These are phyloP conservation scores for Amauroascus niger DNA, from an alignment of 2,329 filamentous ascomycete genomes.

Conservation along the genomic window DNA sequence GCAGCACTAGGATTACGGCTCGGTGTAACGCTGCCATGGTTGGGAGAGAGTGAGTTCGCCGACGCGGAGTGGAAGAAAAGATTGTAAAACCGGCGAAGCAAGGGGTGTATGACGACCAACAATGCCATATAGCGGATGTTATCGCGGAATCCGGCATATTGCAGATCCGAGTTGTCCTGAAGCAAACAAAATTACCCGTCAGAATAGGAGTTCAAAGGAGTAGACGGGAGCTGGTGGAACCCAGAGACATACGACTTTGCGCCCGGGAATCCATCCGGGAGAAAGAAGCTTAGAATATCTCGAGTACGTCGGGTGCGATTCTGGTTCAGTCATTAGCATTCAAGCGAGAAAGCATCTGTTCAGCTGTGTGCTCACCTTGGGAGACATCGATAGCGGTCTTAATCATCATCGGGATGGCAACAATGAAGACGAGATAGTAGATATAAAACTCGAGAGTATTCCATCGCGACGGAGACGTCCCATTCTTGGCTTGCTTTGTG, in stretches of 20 bases:
- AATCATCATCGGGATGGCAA: slow-evolving; percentile 75
- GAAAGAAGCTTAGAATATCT: slow-evolving; percentile 63
- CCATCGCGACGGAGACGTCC: slow-evolving; percentile 62
- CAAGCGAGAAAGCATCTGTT: neutral
- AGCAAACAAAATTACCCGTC: slow-evolving; percentile 19
- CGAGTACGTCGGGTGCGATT: slow-evolving; percentile 68
- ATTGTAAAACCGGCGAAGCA: slow-evolving; percentile 66
- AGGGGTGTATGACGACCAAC: slow-evolving; percentile 67
- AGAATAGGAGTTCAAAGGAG: neutral
- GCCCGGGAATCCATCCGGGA: slow-evolving; percentile 82
- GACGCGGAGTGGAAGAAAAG: slow-evolving; percentile 38
- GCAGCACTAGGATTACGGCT: slow-evolving; percentile 17
- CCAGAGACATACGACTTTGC: slow-evolving; percentile 60
- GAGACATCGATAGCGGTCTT: slow-evolving; percentile 83
- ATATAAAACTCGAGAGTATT: slow-evolving; percentile 73
- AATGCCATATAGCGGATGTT: slow-evolving; percentile 74
- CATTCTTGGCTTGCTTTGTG: slow-evolving; percentile 32
- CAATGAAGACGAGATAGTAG: slow-evolving; percentile 61
- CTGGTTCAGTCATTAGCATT: slow-evolving; percentile 38
- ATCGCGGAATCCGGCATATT: slow-evolving; percentile 74
- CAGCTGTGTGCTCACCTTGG: slow-evolving; percentile 47
- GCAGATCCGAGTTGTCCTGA: slow-evolving; percentile 78
- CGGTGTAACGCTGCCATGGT: slow-evolving; percentile 16
- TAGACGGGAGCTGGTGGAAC: neutral
- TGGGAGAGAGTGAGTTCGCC: slow-evolving; percentile 17